Base-by-base conservation (phyloP, 441 rosid species). In the Populus trichocarpa region DNA sequence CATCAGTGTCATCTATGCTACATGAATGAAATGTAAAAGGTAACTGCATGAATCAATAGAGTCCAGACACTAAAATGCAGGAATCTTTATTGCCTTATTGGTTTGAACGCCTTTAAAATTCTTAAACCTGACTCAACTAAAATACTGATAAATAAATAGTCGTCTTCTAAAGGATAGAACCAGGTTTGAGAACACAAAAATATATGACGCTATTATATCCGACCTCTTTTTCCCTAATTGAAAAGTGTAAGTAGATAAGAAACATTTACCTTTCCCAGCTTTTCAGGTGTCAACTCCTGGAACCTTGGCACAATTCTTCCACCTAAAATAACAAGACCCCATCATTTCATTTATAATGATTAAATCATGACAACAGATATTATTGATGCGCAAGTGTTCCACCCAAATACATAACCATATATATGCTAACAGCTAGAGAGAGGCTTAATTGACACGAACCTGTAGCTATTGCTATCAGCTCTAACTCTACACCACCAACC, bases 401-500 rank as follows among this genome's bases (percentile, higher is more conserved):
- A 35, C 10, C 57, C 16, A 59, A 23, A 68, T 23, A 69, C 23
- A 71, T 9, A 65, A 38, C 20, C 71, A 68, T 8, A 5, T 32
- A 33, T 30, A 0, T 57, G 66, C 50, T 20, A 18, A 53, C 61
- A 18, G 6, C 67, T 12, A 35, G 64, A 23, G 22, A 53, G n/a
- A 53, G 32, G 30, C 18, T 38, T 40, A 70, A 79, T n/a, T 13
- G 23, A 69, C 22, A 78, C 79, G 57, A n/a, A 89, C 99, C 98
- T 81, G 98, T 94, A 71, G 99, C 98, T 76, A 92, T 93, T 70
- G 98, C 98, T 72, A 93, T 97, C 70, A 94, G 93, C 83, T 95
- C 98, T 83, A 97, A 80, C 85, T 97, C 99, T 74, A 97, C 99
- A 79, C 98, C 98, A 74, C 98, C 99, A 35, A 97, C 98, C 99